phyloP scores from a whole-genome alignment of 2,329 filamentous ascomycete genomes.

The Colletotrichum sp. region DNA sequence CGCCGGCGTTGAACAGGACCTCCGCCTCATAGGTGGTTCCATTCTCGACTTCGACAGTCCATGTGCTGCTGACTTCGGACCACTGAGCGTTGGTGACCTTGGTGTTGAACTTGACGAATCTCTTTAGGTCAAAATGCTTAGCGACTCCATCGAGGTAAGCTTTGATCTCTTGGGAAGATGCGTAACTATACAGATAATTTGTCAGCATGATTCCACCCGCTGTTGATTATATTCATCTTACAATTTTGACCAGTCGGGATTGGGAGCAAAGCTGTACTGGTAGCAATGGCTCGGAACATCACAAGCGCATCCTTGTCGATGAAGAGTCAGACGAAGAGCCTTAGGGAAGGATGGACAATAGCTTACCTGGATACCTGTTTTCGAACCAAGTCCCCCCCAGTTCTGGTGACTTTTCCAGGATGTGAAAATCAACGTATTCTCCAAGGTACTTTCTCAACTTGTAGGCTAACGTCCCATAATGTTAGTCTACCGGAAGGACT shows the following conservation, averaged over 20 bases:
- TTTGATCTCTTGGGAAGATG: background rate
- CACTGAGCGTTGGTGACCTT: background rate
- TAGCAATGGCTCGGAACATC: background rate
- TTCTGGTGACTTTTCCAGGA: background rate
- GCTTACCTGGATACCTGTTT: background rate
- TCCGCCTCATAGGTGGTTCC: background rate
- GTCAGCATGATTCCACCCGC: background rate
- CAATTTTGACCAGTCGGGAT: background rate
- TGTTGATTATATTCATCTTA: background rate
- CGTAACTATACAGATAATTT: background rate
- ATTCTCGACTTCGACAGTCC: background rate
- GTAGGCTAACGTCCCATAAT: background rate
- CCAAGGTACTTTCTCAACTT: background rate
- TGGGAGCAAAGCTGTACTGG: background rate
- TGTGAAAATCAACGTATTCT: background rate
- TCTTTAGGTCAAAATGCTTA: background rate
- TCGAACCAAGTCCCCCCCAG: background rate
- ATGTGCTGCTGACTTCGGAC: background rate
- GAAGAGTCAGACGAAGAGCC: accelerated
- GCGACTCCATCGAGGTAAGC: background rate
- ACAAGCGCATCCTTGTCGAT: background rate
- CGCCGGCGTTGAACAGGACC: background rate
- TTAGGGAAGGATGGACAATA: accelerated
- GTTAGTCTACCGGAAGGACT: background rate
- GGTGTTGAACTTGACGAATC: background rate